Evolutionary conservation across 2,329 filamentous ascomycete species (phyloP).

Genomic region (Magnaporthales sp.): DNA sequence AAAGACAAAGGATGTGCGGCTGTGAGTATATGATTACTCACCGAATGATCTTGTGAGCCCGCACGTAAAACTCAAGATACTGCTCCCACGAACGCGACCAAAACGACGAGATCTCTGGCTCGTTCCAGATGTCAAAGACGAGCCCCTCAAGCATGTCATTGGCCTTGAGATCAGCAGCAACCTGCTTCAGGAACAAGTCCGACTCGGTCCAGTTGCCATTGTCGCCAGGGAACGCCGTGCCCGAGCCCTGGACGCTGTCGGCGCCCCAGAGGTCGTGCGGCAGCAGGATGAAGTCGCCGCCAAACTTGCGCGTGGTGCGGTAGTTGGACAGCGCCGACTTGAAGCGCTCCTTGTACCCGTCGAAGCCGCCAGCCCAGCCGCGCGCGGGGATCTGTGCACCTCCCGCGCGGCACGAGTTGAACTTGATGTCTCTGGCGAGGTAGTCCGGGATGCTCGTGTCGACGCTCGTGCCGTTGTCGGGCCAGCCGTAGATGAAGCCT

Average conservation of each 20-base stretch:
- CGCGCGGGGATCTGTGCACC: conserved; percentile 12
- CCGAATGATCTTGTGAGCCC: conserved; percentile 19
- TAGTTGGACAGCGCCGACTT: conserved; percentile 36
- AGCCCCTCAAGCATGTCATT: conserved; percentile 28
- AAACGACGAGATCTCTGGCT: conserved; percentile 29
- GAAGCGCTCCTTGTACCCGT: conserved; percentile 23
- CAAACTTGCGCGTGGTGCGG: conserved; percentile 29
- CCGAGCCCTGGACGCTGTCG: conserved; percentile 27
- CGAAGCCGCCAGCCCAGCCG: conserved; percentile 12
- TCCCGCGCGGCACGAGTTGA: conserved; percentile 14
- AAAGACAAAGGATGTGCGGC: neutral
- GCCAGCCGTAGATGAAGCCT: conserved; percentile 16
- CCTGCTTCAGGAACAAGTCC: conserved; percentile 30
- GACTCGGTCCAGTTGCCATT: conserved; percentile 36
- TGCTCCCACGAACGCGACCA: conserved; percentile 31
- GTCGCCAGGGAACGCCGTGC: conserved; percentile 35
- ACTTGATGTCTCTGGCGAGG: conserved; percentile 11
- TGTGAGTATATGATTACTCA: conserved; percentile 11
- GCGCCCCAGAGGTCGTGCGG: conserved; percentile 39
- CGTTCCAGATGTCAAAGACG: conserved; percentile 44
- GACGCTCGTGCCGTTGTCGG: conserved; percentile 13
- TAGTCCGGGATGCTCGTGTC: conserved; percentile 10
- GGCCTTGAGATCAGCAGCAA: conserved; percentile 23
- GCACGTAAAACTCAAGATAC: conserved; percentile 28
- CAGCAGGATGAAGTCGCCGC: conserved; percentile 34